Base-by-base conservation (phyloP, 176 grass and related monocot genomes). In the Alloteropsis semialata region DNA sequence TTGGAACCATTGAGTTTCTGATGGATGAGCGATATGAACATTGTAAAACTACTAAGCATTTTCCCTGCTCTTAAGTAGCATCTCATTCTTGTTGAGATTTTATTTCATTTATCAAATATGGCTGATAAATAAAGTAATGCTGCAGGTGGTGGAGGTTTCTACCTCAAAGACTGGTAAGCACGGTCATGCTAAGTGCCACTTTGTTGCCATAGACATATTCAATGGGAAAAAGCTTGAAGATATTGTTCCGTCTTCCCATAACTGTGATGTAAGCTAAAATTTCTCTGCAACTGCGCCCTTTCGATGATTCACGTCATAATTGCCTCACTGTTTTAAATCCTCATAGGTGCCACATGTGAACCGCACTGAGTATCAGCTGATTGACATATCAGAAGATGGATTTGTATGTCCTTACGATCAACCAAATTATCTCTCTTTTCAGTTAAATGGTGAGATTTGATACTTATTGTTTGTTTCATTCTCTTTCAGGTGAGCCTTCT, bases 131-230 rank as follows among this genome's bases (percentile, higher is more conserved):
- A 45, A 45, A 57, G 65, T 69, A 39, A 18, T 56, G 68, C 38
- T 80, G 79, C 55, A 97, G 94, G 94, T 97, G 77, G 92, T 97
- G 77, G 94, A 97, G 88, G 94, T 97, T 43, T 97, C 94, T 53
- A 97, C 94, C 72, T 97, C 94, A 6, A 97, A 97, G 92, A 97
- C 94, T 78, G 94, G 94, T 50, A 97, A 97, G 88, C 94, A 97
- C 11, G 94, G 94, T 39, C 92, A 97, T 59, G 94, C 94, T 38
- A 97, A 97, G 65, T 94, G 94, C 39, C 94, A 97, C 88, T 97
- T 97, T 89, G 92, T 97, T 63, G 94, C 85, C 53, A 94, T 94
- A 69, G 94, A 97, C 76, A 84, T 97, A 67, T 97, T 97, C 88
- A 97, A 97, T 68, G 94, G 88, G 27, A 97, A 97, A 75, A 97